A percentile compares a stretch with the other conserved stretches of the same genome.
These are phyloP conservation scores for Seiridium unicorne DNA, from an alignment of 2,329 filamentous ascomycete species.

Conservation along the genomic window DNA sequence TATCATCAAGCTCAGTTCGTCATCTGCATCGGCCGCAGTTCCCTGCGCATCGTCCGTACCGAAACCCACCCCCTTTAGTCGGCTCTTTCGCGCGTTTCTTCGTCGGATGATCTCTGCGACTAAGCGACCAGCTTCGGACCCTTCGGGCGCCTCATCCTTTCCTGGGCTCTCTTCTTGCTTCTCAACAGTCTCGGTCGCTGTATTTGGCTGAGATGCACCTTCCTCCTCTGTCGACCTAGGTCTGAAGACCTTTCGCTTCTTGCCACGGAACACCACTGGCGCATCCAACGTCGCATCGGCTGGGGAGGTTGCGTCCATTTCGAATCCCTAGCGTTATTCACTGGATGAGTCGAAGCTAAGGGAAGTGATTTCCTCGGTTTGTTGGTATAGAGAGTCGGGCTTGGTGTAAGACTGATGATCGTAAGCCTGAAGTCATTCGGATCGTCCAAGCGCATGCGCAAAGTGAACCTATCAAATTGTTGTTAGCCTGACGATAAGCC, in stretches of 20 bases:
- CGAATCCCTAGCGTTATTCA: neutral
- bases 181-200: slow-evolving; percentile 6
- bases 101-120: slow-evolving; percentile 51
- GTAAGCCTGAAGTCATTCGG: too few relatives aligned
- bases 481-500: too few relatives aligned
- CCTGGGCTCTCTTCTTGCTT: neutral
- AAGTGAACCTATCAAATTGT: too few relatives aligned
- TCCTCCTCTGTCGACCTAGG: slow-evolving; percentile 40
- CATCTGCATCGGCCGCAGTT: slow-evolving; percentile 15
- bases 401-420: too few relatives aligned
- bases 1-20: slow-evolving; percentile 35
- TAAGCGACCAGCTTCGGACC: slow-evolving; percentile 36
- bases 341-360: too few relatives aligned
- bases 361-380: too few relatives aligned
- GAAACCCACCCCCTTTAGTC: slow-evolving; percentile 57
- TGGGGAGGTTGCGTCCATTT: neutral
- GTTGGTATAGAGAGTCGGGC: too few relatives aligned
- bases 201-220: slow-evolving; percentile 13
- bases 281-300: slow-evolving; percentile 17
- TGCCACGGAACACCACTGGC: slow-evolving; percentile 53
- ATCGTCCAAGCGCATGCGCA: too few relatives aligned
- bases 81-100: slow-evolving; percentile 49
- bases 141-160: slow-evolving; percentile 12
- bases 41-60: slow-evolving; percentile 30
- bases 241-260: slow-evolving; percentile 60